Conservation (phyloP, 441 rosid genomes). For the Populus trichocarpa region DNA sequence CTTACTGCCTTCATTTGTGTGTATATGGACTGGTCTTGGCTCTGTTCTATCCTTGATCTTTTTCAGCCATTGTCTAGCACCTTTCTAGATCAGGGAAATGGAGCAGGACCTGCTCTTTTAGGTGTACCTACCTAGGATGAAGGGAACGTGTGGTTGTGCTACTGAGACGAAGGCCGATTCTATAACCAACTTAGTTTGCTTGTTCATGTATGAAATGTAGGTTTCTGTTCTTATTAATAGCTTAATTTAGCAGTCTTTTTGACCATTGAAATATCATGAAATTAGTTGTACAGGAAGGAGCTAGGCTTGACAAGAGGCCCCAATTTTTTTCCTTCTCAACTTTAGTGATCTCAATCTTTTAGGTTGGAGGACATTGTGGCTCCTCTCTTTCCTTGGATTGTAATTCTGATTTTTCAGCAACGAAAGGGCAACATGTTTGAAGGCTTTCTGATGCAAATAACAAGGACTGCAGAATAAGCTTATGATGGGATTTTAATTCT, state of each 20-base stretch:
- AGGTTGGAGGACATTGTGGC: neutral
- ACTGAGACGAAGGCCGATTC: too few species aligned
- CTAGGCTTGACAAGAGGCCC: slow-evolving; percentile 29
- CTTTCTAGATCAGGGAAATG: too few species aligned
- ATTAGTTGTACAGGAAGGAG: slow-evolving; percentile 1
- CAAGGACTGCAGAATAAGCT: neutral
- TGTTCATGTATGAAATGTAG: neutral
- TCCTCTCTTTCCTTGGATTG: neutral
- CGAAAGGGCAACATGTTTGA: neutral
- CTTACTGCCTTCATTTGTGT: too few species aligned
- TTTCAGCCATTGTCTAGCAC: too few species aligned
- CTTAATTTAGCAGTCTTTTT: neutral
- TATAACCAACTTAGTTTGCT: too few species aligned
- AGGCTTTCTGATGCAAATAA: neutral
- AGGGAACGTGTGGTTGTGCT: too few species aligned
- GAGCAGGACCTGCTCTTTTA: too few species aligned
- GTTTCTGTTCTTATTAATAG: neutral
- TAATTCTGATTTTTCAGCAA: neutral
- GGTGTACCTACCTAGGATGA: too few species aligned
- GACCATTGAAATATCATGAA: neutral
- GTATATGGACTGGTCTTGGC: too few species aligned
- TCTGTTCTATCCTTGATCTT: too few species aligned
- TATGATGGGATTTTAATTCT: neutral
- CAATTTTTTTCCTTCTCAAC: slow-evolving; percentile 30
- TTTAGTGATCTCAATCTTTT: neutral